Evolutionary conservation across 75 land plant genomes (phyloP).

Genomic region (Pseudotsuga menziesii): DNA sequence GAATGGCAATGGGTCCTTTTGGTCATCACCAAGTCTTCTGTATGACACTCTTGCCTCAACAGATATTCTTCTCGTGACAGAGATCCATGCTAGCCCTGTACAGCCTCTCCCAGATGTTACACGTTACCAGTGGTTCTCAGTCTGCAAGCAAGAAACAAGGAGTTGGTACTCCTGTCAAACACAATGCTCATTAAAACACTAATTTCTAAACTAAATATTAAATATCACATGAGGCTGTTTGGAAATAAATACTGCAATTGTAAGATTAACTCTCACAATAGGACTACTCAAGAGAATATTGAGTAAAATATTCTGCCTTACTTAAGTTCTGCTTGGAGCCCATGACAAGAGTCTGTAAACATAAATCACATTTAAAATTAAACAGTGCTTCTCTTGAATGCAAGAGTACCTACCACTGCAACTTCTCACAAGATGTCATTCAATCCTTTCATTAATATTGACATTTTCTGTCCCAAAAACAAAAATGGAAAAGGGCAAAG

Average conservation of each 20-base stretch:
- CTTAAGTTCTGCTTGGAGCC: background rate
- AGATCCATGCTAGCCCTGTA: too few species aligned
- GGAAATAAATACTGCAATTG: background rate
- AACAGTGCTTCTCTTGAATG: background rate
- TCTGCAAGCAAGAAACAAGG: too few species aligned
- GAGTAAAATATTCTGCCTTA: background rate
- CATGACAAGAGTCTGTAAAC: background rate
- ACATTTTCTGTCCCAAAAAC: background rate
- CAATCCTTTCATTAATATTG: conserved; percentile 3
- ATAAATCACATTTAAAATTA: background rate
- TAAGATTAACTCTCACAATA: background rate
- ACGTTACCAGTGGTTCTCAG: too few species aligned
- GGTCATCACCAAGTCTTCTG: too few species aligned
- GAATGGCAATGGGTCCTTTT: too few species aligned
- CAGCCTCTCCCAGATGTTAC: too few species aligned
- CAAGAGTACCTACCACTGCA: background rate
- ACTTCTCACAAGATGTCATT: background rate
- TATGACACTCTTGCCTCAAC: too few species aligned
- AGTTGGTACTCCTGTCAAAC: background rate
- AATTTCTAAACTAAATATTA: background rate
- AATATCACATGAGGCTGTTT: background rate
- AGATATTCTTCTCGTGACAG: too few species aligned
- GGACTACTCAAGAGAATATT: background rate
- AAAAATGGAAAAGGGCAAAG: background rate
- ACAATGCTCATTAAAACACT: background rate